Conservation (phyloP, 2,329 filamentous ascomycete species). For the Aspergillus floridensis region DNA sequence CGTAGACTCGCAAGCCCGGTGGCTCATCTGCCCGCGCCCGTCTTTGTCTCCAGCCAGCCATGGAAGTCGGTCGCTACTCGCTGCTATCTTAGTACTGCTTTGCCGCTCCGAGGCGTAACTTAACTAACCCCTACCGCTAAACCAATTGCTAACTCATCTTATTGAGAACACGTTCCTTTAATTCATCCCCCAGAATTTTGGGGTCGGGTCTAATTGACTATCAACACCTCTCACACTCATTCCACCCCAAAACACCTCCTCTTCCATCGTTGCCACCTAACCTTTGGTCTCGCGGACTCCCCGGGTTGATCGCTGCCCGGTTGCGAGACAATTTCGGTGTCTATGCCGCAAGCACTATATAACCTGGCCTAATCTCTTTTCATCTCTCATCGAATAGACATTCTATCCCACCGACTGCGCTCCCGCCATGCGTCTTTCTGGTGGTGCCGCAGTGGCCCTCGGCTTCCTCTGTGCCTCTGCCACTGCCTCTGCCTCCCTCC, state of each 20-base stretch:
- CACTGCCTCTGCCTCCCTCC: constrained; percentile 50
- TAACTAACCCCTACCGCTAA: background rate
- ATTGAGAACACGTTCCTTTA: background rate
- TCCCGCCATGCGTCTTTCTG: constrained; percentile 24
- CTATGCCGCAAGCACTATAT: constrained; percentile 18
- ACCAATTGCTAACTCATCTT: background rate
- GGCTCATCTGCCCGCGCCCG: too few relatives aligned
- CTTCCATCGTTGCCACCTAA: background rate
- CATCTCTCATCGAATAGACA: constrained; percentile 7
- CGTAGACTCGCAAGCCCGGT: too few relatives aligned
- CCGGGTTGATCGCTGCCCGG: background rate
- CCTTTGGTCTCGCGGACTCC: background rate
- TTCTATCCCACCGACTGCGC: background rate
- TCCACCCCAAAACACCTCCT: background rate
- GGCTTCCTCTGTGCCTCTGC: constrained; percentile 43
- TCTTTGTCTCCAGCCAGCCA: background rate
- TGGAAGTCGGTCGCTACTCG: background rate
- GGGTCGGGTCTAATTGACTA: background rate
- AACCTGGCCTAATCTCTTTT: constrained; percentile 16
- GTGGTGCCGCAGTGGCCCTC: constrained; percentile 23
- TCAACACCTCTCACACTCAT: background rate
- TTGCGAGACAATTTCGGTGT: background rate
- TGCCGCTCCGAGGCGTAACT: background rate
- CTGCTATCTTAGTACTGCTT: background rate
- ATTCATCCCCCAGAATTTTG: background rate